phyloP scores from a whole-genome alignment of 495 filamentous ascomycete genomes.

The Penicillium odoratum region DNA sequence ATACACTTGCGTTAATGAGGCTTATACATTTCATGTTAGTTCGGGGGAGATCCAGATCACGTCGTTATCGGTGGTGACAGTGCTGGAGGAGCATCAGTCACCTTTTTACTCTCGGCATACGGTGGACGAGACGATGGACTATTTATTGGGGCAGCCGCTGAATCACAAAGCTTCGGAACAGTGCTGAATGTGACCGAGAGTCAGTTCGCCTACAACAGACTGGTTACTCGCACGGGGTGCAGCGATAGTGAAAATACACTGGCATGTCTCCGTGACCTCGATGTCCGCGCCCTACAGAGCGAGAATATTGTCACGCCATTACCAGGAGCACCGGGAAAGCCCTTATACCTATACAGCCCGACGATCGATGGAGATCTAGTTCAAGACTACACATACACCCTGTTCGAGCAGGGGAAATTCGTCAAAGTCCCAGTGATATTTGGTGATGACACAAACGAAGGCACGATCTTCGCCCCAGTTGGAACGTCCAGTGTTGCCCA shows the following conservation, averaged over 20 bases:
- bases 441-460: constrained; percentile 72
- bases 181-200: constrained; percentile 58
- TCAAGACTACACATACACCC: constrained; percentile 57
- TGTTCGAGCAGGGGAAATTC: constrained; percentile 60
- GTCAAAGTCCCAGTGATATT: constrained; percentile 69
- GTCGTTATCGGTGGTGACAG: constrained; percentile 72
- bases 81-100: constrained; percentile 67
- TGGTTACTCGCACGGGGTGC: constrained; percentile 60
- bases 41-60: constrained; percentile 71
- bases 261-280: constrained; percentile 56
- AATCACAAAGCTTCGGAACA: constrained; percentile 65
- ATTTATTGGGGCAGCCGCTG: constrained; percentile 63
- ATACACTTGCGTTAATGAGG: neutral
- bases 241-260: constrained; percentile 46
- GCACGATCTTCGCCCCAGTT: constrained; percentile 60
- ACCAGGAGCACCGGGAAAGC: constrained; percentile 46
- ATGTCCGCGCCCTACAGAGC: constrained; percentile 49
- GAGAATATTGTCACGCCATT: constrained; percentile 55
- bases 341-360: constrained; percentile 61
- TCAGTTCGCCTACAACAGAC: constrained; percentile 65
- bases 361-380: constrained; percentile 60
- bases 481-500: constrained; percentile 46
- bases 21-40: constrained; percentile 35
- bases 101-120: constrained; percentile 66
- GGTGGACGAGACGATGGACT: constrained; percentile 53